Base-by-base conservation (phyloP, 2,329 filamentous ascomycete genomes). In the Aulographum hederae region DNA sequence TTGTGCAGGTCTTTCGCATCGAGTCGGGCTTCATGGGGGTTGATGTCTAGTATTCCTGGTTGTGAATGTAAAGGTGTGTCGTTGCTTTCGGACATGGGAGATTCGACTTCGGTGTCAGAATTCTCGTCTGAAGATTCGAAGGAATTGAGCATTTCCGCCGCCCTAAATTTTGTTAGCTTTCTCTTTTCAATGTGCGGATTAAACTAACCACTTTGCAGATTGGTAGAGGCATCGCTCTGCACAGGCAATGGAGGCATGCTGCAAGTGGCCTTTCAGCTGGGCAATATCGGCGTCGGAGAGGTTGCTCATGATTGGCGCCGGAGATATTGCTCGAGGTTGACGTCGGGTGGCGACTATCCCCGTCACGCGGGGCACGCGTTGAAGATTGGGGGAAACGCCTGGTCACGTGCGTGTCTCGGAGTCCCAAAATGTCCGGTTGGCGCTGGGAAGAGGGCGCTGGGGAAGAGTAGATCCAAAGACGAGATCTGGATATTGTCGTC, bases 201-300 rank as follows among this genome's bases (percentile, higher is more conserved):
- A 31, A 15, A 20, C 46, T 23, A 46, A 93, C 89, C 89, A 98
- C 72, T 95, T 95, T 18, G 89, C 77, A 5, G 86, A 89, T 46
- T 94, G 85, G 48, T 94, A 95, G 10, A 98, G 67, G 52, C 89
- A 93, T 51, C 89, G 67, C 51, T 98, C 89, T 1, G 84, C 92
- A 58, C 85, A 95, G 49, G 84, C 84, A 16, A 89, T 66, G 3
- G 89, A 76, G 18, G 86, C 82, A 46, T 84, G 77, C 51, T 92
- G 81, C 27, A 94, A 65, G 20, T 80, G 71, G 23, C 65, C 67
- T 46, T 77, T 72, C 37, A 91, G 61, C 47, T 82, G 75, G 31
- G 54, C 51, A 35, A 52, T 48, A 29, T 64, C 58, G 32, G 52
- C 50, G 33, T 40, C 43, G 18, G 58, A 54, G 16, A 64, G 45